phyloP scores from a whole-genome alignment of 306 rosid genomes.

The Abrus pulchellus region DNA sequence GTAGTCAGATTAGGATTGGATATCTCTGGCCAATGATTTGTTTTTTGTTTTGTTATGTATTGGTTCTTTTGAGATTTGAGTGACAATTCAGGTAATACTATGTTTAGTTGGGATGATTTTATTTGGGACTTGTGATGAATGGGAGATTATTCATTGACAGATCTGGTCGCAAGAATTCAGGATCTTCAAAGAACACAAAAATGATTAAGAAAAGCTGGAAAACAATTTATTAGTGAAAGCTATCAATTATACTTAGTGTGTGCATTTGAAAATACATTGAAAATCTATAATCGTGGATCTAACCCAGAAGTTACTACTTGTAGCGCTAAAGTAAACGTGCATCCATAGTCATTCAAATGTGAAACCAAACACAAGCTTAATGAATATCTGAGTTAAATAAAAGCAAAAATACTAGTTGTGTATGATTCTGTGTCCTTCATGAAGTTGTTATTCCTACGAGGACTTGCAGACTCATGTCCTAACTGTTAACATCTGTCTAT shows the following conservation, averaged over 20 bases:
- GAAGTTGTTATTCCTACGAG: conserved; percentile 3
- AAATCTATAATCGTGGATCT: too few species aligned
- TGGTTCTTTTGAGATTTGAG: conserved; percentile 9
- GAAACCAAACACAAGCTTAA: neutral
- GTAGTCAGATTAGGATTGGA: neutral
- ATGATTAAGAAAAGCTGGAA: neutral
- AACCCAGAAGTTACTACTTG: too few species aligned
- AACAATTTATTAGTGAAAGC: conserved; percentile 8
- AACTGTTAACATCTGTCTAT: neutral
- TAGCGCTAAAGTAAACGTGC: too few species aligned
- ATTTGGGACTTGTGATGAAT: conserved; percentile 11
- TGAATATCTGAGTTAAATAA: conserved; percentile 2
- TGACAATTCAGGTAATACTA: neutral
- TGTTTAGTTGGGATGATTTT: conserved; percentile 9
- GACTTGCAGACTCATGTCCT: neutral
- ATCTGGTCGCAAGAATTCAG: conserved; percentile 4
- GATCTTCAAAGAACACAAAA: conserved; percentile 2
- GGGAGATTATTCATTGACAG: conserved; percentile 7
- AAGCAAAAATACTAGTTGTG: conserved; percentile 7
- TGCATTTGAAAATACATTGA: too few species aligned
- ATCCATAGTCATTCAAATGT: too few species aligned
- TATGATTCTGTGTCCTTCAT: conserved; percentile 2
- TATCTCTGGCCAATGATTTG: neutral
- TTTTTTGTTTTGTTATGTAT: neutral
- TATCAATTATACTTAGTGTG: neutral